Evolutionary conservation across 2,329 filamentous ascomycete species (phyloP).

Genomic region (Penicillium paneum): DNA sequence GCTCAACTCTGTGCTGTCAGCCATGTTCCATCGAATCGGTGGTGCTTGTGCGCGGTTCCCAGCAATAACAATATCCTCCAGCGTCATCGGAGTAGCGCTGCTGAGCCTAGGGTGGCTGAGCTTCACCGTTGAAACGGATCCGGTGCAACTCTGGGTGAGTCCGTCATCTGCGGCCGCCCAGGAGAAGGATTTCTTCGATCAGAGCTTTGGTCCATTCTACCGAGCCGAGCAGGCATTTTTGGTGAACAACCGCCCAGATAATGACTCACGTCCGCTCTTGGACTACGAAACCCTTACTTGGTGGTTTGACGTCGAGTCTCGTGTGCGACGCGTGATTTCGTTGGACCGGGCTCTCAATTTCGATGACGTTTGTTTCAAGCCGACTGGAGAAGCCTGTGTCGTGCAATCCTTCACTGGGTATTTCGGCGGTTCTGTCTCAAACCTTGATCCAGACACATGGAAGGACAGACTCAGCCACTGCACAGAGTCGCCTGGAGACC

Average conservation of each 20-base stretch:
- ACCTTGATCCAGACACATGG: slow-evolving; percentile 68
- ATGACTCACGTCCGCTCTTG: slow-evolving; percentile 70
- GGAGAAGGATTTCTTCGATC: slow-evolving; percentile 91
- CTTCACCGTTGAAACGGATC: slow-evolving; percentile 87
- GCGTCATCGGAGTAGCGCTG: slow-evolving; percentile 70
- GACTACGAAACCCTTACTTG: slow-evolving; percentile 84
- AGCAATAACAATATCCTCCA: slow-evolving; percentile 72
- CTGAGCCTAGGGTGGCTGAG: slow-evolving; percentile 84
- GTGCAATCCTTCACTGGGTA: slow-evolving; percentile 91
- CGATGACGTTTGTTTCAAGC: slow-evolving; percentile 89
- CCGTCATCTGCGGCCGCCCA: slow-evolving; percentile 84
- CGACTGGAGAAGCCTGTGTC: slow-evolving; percentile 82
- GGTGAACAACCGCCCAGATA: slow-evolving; percentile 73
- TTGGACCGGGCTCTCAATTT: slow-evolving; percentile 65
- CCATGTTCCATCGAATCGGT: slow-evolving; percentile 75
- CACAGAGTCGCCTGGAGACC: slow-evolving; percentile 68
- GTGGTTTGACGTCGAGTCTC: slow-evolving; percentile 89
- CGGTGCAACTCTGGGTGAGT: slow-evolving; percentile 93
- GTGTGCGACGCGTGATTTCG: slow-evolving; percentile 70
- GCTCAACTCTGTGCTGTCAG: slow-evolving; percentile 79
- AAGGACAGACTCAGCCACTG: slow-evolving; percentile 68
- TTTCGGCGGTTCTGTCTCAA: slow-evolving; percentile 65
- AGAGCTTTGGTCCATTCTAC: slow-evolving; percentile 92
- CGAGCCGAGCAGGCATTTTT: slow-evolving; percentile 90
- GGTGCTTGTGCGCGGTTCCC: slow-evolving; percentile 79